These are phyloP conservation scores for Salix brachista DNA, from an alignment of 345 rosid species.

Conservation along the genomic window DNA sequence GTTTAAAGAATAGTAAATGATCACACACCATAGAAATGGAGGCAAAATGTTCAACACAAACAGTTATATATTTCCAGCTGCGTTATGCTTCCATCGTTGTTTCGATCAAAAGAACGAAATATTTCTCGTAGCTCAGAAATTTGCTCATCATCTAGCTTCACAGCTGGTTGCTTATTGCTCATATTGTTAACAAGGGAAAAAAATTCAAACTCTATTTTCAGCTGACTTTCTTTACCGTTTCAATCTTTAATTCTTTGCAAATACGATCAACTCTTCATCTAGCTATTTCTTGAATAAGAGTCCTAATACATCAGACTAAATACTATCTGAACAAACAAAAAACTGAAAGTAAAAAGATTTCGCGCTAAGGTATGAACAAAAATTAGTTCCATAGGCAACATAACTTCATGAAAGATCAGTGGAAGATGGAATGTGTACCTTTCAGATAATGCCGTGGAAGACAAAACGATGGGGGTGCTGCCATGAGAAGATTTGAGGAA, in stretches of 20 bases:
- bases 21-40: too few relatives aligned
- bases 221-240: not conserved
- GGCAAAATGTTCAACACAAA: too few relatives aligned
- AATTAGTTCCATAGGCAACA: too few relatives aligned
- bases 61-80: conserved; percentile 23
- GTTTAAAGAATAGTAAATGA: too few relatives aligned
- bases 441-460: too few relatives aligned
- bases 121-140: conserved; percentile 45
- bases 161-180: conserved; percentile 8
- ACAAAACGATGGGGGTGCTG: too few relatives aligned
- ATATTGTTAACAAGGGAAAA: not conserved
- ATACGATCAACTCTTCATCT: not conserved
- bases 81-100: conserved; percentile 84
- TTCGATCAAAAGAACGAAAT: conserved; percentile 78
- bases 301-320: not conserved
- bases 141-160: conserved; percentile 46
- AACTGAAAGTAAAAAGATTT: too few relatives aligned
- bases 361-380: too few relatives aligned
- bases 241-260: not conserved
- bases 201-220: not conserved
- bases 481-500: too few relatives aligned
- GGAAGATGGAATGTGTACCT: too few relatives aligned
- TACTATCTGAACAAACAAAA: not conserved
- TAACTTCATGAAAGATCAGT: too few relatives aligned
- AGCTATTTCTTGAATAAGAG: not conserved